Conservation (phyloP, 1,139 yeast species). For the Lodderomyces orthopsilosis region DNA sequence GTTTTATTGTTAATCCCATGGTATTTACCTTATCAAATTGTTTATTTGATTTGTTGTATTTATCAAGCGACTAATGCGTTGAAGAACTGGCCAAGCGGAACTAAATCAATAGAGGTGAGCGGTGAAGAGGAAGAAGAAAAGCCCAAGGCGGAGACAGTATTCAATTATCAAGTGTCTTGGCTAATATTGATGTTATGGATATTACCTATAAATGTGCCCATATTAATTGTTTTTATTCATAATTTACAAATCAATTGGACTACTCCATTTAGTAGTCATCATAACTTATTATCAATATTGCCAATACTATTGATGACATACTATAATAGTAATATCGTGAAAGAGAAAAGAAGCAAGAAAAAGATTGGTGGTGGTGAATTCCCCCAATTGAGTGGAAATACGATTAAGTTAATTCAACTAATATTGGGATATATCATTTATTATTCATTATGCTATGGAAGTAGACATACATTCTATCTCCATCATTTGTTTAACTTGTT, state of each 20-base stretch:
- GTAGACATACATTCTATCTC: conserved; percentile 67
- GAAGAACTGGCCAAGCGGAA: conserved; percentile 15
- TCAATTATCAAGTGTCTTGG: conserved; percentile 54
- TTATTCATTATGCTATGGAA: conserved; percentile 62
- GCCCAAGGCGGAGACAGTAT: conserved; percentile 10
- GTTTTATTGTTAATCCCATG: conserved; percentile 46
- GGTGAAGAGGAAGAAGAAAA: neutral
- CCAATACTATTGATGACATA: conserved; percentile 58
- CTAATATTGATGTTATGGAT: conserved; percentile 64
- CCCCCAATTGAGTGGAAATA: conserved; percentile 2
- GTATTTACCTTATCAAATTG: conserved; percentile 78
- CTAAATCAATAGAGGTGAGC: neutral
- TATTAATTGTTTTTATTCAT: conserved; percentile 66
- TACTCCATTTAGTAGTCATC: conserved; percentile 76
- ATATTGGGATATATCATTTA: conserved; percentile 42
- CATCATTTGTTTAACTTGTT: conserved; percentile 63
- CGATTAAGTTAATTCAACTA: conserved; percentile 18
- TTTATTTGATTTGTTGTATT: conserved; percentile 56
- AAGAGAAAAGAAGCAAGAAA: neutral
- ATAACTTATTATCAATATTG: conserved; percentile 62
- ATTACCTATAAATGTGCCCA: conserved; percentile 66
- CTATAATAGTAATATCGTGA: conserved; percentile 32
- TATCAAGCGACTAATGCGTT: conserved; percentile 52
- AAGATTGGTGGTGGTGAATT: neutral
- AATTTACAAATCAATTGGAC: conserved; percentile 67